Conservation (phyloP, 208 protist genomes). For the Leishmania amazonensis region DNA sequence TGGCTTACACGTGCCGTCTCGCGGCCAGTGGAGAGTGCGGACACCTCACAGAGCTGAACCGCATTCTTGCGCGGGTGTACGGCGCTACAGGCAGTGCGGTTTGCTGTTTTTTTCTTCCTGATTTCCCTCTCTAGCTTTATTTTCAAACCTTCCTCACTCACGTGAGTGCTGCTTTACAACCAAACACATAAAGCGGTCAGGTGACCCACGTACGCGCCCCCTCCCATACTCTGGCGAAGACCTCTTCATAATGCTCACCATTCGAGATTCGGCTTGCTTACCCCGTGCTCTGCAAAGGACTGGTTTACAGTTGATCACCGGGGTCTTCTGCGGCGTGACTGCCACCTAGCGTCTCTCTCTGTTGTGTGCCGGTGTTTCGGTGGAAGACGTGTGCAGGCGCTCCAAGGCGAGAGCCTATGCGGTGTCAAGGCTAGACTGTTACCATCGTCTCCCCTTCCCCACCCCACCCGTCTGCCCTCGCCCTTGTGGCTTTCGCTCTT, state of each 20-base stretch:
- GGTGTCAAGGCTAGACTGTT: neutral
- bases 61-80: neutral
- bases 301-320: neutral
- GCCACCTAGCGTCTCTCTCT: neutral
- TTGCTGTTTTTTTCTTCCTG: neutral
- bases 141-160: neutral
- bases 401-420: neutral
- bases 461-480: neutral
- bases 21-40: neutral
- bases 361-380: neutral
- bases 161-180: neutral
- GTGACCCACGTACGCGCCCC: neutral
- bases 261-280: neutral
- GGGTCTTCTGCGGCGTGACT: neutral
- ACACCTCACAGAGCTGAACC: neutral
- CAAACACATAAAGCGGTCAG: neutral
- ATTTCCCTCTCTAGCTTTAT: neutral
- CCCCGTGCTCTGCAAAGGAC: neutral
- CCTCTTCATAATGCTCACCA: neutral
- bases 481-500: neutral
- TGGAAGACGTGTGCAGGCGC: neutral
- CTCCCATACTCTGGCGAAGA: neutral
- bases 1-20: conserved; percentile 7
- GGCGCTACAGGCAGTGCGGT: neutral
- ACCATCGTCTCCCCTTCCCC: neutral